Conservation (phyloP, 495 filamentous ascomycete genomes). For the Penicillium canescens region DNA sequence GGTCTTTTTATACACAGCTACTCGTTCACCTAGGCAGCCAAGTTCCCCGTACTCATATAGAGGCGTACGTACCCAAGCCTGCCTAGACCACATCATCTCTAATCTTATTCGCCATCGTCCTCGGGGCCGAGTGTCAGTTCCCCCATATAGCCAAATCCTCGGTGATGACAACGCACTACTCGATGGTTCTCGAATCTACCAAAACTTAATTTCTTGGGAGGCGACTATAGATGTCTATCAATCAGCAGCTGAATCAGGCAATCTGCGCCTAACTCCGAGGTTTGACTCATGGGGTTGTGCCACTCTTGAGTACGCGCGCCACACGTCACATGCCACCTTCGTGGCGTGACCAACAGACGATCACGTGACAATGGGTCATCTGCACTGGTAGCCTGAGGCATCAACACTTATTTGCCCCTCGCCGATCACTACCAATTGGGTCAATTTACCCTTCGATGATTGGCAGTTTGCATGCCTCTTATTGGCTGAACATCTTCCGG, state of each 20-base stretch:
- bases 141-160: neutral
- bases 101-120: neutral
- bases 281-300: neutral
- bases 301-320: neutral
- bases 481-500: too few species aligned
- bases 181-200: neutral
- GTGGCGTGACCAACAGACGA: too few species aligned
- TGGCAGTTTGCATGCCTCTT: too few species aligned
- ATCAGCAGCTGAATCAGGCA: neutral
- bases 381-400: too few species aligned
- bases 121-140: constrained; percentile 1
- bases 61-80: neutral
- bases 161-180: neutral
- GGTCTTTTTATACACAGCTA: neutral
- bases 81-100: neutral
- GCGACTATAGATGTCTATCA: neutral
- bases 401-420: too few species aligned
- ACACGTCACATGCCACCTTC: neutral
- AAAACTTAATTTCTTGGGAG: neutral
- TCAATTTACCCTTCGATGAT: too few species aligned
- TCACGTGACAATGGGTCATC: too few species aligned
- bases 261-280: constrained; percentile 6
- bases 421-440: too few species aligned
- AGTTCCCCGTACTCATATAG: neutral
- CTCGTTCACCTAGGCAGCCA: neutral